These are phyloP conservation scores for Didymella lethalis DNA, from an alignment of 2,329 filamentous ascomycete genomes.

Conservation along the genomic window DNA sequence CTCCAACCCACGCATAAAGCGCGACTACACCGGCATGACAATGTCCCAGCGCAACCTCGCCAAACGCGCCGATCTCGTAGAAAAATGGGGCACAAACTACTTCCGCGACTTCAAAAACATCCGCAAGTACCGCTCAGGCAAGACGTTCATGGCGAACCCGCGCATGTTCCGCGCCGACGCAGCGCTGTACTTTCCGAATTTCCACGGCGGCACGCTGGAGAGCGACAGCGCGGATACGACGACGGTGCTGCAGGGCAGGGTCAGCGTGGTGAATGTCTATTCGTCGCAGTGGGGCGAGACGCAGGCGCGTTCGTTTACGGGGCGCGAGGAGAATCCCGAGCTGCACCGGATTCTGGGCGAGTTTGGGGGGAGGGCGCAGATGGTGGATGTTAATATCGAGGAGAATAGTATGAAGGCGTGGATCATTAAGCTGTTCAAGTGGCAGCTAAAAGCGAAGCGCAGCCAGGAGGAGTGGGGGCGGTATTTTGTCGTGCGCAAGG, in stretches of 20 bases:
- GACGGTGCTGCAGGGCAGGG: conserved; percentile 72
- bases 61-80: conserved; percentile 76
- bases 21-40: conserved; percentile 44
- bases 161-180: conserved; percentile 83
- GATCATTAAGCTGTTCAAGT: conserved; percentile 64
- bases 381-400: conserved; percentile 88
- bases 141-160: conserved; percentile 86
- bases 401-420: conserved; percentile 73
- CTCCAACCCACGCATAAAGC: conserved; percentile 67
- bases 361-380: conserved; percentile 68
- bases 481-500: conserved; percentile 68
- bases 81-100: conserved; percentile 84
- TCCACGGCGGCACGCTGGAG: conserved; percentile 77
- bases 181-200: conserved; percentile 92
- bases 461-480: conserved; percentile 61
- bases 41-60: conserved; percentile 66
- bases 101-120: conserved; percentile 96
- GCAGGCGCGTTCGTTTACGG: conserved; percentile 77
- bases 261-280: conserved; percentile 82
- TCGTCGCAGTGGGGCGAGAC: conserved; percentile 80
- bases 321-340: conserved; percentile 70
- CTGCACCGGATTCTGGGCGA: conserved; percentile 68
- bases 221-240: conserved; percentile 70
- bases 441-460: conserved; percentile 57
- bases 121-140: conserved; percentile 77